Base-by-base conservation (phyloP, 2,329 filamentous ascomycete species). In the Alternaria brassicicola region DNA sequence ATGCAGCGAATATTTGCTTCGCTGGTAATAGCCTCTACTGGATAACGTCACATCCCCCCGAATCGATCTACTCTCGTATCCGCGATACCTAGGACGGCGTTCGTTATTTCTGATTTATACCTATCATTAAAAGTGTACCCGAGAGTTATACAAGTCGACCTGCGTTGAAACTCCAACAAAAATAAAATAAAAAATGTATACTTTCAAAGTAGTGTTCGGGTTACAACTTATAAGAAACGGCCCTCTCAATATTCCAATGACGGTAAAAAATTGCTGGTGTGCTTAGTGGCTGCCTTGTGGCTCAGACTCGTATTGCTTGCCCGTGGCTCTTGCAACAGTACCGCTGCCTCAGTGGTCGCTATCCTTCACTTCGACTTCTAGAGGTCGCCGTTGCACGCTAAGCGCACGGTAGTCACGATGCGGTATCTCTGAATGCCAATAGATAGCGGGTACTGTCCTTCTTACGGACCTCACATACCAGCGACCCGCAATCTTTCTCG, bases 331-430 rank as follows among this genome's bases (percentile, higher is more conserved):
- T n/a, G 13, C 25, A 19, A 25, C 23, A 23, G 8, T 45, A 19
- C 43, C 17, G 28, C 28, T 2, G 28, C 30, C 8, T 4, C 9
- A 21, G 41, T 36, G 17, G 30, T 21, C 1, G 7, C 43, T 45
- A 39, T 48, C 49, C 25, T 61, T 48, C 45, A 55, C 55, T 36
- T 54, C 23, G 33, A 19, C 9, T 51, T 43, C 17, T 21, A 21
- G 5, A 17, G 30, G 38, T n/a, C 35, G 7, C 25, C 2, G 13
- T 33, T 35, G 19, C 33, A 13, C 33, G 15, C 30, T 41, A 53
- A 26, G 30, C 28, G 19, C 43, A 23, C 21, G 25, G 53, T n/a
- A 36, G 42, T 45, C 12, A 42, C 48, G 26, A 52, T 56, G 28
- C 21, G 36, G 35, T 12, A 7, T 9, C 15, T 42, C 28, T 6